A percentile compares a stretch with the other conserved stretches of the same genome.
phyloP scores from a whole-genome alignment of 192 early-diverging fungal species.

The Umbelopsis ramanniana region DNA sequence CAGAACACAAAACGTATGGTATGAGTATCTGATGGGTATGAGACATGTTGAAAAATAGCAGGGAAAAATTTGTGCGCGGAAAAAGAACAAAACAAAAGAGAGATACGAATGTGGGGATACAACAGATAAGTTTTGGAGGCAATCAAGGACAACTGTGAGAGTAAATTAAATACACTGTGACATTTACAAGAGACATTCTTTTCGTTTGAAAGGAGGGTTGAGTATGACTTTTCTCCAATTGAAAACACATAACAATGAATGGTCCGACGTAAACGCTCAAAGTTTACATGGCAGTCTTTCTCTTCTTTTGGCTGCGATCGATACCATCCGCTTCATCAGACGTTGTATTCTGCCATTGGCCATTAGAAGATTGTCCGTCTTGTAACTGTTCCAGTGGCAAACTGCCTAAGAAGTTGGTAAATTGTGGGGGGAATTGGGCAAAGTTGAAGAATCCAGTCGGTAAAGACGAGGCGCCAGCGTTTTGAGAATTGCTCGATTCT shows the following conservation, averaged over 20 bases:
- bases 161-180: neutral
- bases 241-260: no score
- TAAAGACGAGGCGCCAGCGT: neutral
- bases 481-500: neutral
- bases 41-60: neutral
- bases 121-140: neutral
- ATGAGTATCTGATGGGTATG: neutral
- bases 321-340: neutral
- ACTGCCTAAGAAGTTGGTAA: neutral
- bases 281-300: conserved; percentile 13
- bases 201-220: neutral
- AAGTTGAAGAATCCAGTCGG: conserved; percentile 7
- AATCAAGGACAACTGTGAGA: neutral
- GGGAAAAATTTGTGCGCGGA: neutral
- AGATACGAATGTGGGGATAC: neutral
- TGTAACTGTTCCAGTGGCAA: neutral
- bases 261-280: no score
- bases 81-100: neutral
- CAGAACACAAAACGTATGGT: neutral
- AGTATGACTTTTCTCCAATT: no score
- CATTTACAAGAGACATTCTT: conserved; percentile 17
- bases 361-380: neutral
- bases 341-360: conserved; percentile 1
- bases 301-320: conserved; percentile 13
- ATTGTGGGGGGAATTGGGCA: neutral